phyloP scores from a whole-genome alignment of 768 basidiomycete genomes.

The Clavaria fumosa region DNA sequence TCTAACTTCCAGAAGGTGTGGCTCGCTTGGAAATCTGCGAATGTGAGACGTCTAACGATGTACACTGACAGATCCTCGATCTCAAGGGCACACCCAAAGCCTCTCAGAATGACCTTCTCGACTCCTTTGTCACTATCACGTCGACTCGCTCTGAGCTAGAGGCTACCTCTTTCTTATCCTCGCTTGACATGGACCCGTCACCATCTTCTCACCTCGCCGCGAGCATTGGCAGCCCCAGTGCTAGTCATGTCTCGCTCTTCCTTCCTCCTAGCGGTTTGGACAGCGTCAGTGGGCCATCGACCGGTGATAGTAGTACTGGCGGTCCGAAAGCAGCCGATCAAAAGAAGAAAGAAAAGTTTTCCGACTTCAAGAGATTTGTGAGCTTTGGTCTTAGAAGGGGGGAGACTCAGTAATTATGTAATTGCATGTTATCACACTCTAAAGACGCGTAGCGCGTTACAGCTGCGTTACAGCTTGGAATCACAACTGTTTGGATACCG shows the following conservation, averaged over 20 bases:
- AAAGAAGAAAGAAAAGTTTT: constrained; percentile 72
- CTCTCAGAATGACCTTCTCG: constrained; percentile 80
- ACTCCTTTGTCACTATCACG: constrained; percentile 83
- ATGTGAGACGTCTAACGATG: background rate
- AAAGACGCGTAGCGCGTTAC: too few relatives aligned
- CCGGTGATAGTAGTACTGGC: constrained; percentile 40
- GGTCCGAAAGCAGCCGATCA: constrained; percentile 36
- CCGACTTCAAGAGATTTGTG: constrained; percentile 77
- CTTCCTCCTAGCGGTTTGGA: constrained; percentile 24
- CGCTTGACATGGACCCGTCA: constrained; percentile 90
- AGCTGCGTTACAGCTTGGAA: too few relatives aligned
- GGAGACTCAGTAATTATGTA: constrained; percentile 43
- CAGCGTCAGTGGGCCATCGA: constrained; percentile 15
- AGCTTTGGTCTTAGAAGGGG: constrained; percentile 68
- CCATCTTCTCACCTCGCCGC: constrained; percentile 26
- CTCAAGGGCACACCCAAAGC: constrained; percentile 81
- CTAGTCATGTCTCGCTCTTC: constrained; percentile 44
- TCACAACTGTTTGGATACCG: too few relatives aligned
- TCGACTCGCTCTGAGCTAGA: constrained; percentile 84
- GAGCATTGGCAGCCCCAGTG: constrained; percentile 50
- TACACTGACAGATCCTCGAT: constrained; percentile 69
- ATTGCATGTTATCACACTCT: too few relatives aligned
- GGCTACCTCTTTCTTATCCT: constrained; percentile 82
- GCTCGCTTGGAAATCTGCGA: background rate
- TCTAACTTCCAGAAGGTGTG: constrained; percentile 97